These are phyloP conservation scores for Dovyalis caffra DNA, from an alignment of 345 rosid species.

Conservation along the genomic window DNA sequence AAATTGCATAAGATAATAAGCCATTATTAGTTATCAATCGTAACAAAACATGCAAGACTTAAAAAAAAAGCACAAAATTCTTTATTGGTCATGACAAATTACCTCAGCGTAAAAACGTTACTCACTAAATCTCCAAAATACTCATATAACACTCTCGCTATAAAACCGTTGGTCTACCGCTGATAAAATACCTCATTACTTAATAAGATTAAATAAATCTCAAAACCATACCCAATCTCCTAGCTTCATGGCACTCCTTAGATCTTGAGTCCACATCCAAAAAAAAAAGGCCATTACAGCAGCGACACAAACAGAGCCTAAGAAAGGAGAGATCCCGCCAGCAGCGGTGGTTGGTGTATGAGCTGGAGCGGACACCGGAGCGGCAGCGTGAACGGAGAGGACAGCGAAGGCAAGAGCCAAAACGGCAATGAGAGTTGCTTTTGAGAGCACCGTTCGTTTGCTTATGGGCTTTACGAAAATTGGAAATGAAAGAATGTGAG, in stretches of 20 bases:
- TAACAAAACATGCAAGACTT: background rate
- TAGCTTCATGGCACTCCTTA: constrained; percentile 23
- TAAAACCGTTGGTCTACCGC: background rate
- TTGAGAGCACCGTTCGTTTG: constrained; percentile 42
- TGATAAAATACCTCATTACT: background rate
- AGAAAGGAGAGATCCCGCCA: constrained; percentile 37
- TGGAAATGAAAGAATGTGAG: background rate
- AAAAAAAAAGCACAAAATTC: background rate
- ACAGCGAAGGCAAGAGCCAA: constrained; percentile 28
- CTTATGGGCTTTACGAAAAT: too few relatives aligned
- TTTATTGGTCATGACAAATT: background rate
- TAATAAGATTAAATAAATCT: background rate
- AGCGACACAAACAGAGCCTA: constrained; percentile 39
- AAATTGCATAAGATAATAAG: background rate
- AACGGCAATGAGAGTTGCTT: constrained; percentile 33
- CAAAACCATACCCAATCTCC: background rate
- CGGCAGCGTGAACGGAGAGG: constrained; percentile 36
- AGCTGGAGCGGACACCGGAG: constrained; percentile 43
- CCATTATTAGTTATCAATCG: background rate
- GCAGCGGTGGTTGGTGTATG: constrained; percentile 55
- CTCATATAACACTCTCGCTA: background rate
- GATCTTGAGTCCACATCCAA: constrained; percentile 52
- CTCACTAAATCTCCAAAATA: background rate
- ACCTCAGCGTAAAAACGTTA: constrained; percentile 48
- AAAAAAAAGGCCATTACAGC: constrained; percentile 39